Conservation (phyloP, 139 green algal genomes). For the Closterium sp. region DNA sequence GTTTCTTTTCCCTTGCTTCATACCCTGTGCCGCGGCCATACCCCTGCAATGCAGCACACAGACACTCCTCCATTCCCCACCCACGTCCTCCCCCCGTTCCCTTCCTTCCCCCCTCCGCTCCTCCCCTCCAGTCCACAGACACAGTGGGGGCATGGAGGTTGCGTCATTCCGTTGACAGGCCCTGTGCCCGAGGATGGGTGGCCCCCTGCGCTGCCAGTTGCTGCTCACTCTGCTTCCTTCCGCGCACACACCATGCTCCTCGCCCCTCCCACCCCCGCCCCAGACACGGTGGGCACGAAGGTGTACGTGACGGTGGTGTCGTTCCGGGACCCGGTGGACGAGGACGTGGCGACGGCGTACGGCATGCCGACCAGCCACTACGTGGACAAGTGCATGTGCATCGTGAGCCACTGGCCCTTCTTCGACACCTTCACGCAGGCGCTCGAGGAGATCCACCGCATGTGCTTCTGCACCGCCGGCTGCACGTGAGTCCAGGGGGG, state of each 20-base stretch:
- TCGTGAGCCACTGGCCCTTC: constrained; percentile 47
- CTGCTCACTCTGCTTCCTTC: not conserved
- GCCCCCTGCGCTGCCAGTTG: not conserved
- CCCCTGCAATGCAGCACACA: no score
- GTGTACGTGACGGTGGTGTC: constrained; percentile 34
- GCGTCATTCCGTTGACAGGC: no score
- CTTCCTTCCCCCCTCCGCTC: not conserved
- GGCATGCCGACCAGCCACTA: constrained; percentile 30
- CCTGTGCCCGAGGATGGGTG: no score
- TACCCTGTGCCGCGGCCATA: no score
- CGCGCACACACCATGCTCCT: not conserved
- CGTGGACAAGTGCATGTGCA: constrained; percentile 44
- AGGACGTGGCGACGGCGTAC: constrained; percentile 40
- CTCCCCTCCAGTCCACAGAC: no score
- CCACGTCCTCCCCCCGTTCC: no score
- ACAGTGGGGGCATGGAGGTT: no score
- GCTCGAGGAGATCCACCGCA: constrained; percentile 49
- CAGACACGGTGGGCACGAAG: constrained; percentile 30
- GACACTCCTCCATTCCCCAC: no score
- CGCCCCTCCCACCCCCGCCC: not conserved
- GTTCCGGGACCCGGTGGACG: constrained; percentile 48
- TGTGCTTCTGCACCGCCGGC: constrained; percentile 43
- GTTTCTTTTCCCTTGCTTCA: no score
- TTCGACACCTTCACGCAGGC: constrained; percentile 40
- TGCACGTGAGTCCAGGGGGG: constrained; percentile 10